A percentile compares a stretch with the other conserved stretches of the same genome.
phyloP scores from a whole-genome alignment of 208 protist species.

The Entamoeba invadens region DNA sequence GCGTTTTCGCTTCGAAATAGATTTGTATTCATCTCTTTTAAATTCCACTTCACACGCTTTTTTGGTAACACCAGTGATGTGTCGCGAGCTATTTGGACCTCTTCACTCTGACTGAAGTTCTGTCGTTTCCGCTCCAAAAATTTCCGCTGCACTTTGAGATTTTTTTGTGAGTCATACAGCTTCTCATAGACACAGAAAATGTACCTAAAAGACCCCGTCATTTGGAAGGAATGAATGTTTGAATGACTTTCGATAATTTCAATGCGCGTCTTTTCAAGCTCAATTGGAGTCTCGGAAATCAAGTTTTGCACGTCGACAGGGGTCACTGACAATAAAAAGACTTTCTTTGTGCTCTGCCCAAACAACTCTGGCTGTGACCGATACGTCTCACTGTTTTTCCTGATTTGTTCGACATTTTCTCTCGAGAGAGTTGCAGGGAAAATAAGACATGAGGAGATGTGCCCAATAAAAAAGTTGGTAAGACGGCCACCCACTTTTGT shows the following conservation, averaged over 20 bases:
- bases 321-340: neutral
- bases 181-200: neutral
- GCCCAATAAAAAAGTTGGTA: neutral
- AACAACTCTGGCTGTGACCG: neutral
- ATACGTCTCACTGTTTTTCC: neutral
- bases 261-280: neutral
- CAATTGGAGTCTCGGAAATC: neutral
- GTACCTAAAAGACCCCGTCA: neutral
- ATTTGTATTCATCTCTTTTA: too few species aligned
- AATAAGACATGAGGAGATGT: neutral
- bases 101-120: too few species aligned
- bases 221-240: neutral
- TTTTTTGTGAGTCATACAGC: too few species aligned
- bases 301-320: neutral
- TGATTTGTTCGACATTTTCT: neutral
- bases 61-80: too few species aligned
- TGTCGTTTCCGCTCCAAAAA: too few species aligned
- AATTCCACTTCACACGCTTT: too few species aligned
- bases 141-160: too few species aligned
- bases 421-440: neutral
- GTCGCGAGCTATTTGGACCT: too few species aligned
- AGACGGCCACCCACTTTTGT: neutral
- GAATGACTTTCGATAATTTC: neutral
- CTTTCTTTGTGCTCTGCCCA: neutral
- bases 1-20: too few species aligned